Evolutionary conservation across 2,329 filamentous ascomycete species (phyloP).

Genomic region (Epichloe bromicola): DNA sequence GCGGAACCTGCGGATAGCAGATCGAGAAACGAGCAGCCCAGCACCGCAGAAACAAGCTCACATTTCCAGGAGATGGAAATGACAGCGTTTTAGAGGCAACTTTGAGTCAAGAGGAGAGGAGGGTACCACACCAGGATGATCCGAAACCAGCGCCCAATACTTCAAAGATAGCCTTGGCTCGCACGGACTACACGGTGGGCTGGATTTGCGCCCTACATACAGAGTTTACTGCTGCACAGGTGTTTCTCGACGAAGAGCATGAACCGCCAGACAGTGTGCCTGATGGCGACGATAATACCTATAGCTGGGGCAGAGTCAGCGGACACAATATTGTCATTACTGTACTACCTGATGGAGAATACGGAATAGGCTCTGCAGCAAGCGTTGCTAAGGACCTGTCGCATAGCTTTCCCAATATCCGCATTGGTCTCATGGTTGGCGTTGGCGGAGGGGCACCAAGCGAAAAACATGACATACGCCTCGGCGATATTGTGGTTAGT

Average conservation of each 20-base stretch:
- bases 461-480: constrained; percentile 18
- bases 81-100: no score
- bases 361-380: constrained; percentile 7
- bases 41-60: no score
- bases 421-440: constrained; percentile 10
- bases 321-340: constrained; percentile 10
- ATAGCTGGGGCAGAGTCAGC: constrained; percentile 7
- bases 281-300: constrained; percentile 5
- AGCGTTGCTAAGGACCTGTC: constrained; percentile 15
- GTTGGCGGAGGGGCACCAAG: constrained; percentile 21
- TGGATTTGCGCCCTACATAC: constrained; percentile 28
- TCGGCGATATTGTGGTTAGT: constrained; percentile 15
- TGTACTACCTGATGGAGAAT: constrained; percentile 2
- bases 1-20: no score
- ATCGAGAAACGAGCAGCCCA: no score
- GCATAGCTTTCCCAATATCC: constrained; percentile 17
- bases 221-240: constrained; percentile 24
- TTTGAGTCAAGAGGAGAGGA: no score
- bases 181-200: constrained; percentile 23
- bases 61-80: no score
- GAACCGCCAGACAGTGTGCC: constrained; percentile 12
- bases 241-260: constrained; percentile 25
- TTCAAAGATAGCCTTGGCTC: no score
- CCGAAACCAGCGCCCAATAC: no score
- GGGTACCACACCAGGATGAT: no score